A percentile compares a stretch with the other conserved stretches of the same genome.
phyloP scores from a whole-genome alignment of 2,329 filamentous ascomycete species.

The Apiospora malaysiana region DNA sequence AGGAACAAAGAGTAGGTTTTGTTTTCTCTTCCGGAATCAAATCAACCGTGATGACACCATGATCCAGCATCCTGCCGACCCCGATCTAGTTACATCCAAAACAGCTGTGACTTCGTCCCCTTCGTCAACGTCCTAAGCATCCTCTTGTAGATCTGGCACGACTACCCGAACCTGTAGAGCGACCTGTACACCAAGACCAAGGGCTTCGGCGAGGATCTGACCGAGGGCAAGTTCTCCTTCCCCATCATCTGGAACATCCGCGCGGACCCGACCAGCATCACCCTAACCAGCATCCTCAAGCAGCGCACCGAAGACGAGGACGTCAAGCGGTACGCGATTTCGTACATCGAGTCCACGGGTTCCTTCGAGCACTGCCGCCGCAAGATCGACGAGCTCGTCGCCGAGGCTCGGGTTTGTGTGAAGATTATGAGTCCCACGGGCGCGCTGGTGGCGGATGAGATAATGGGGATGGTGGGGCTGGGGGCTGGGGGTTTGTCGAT shows the following conservation, averaged over 20 bases:
- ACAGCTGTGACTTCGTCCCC: slow-evolving; percentile 74
- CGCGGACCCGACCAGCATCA: slow-evolving; percentile 72
- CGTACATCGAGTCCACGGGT: slow-evolving; percentile 87
- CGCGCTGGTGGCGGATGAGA: slow-evolving; percentile 2
- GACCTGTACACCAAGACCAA: slow-evolving; percentile 83
- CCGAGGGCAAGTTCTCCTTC: slow-evolving; percentile 96
- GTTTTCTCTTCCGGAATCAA: too few species aligned
- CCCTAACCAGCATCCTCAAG: slow-evolving; percentile 90
- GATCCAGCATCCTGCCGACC: too few species aligned
- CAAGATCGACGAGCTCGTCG: slow-evolving; percentile 1
- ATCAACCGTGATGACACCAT: too few species aligned
- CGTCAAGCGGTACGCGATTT: slow-evolving; percentile 88
- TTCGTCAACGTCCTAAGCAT: slow-evolving; percentile 88
- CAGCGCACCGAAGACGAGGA: slow-evolving; percentile 86
- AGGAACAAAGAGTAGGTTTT: neutral
- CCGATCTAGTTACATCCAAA: too few species aligned
- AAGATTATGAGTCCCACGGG: neutral
- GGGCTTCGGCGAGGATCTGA: slow-evolving; percentile 92
- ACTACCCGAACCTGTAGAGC: slow-evolving; percentile 86
- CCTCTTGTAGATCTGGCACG: slow-evolving; percentile 89
- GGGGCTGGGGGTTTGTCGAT: neutral
- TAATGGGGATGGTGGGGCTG: slow-evolving; percentile 10
- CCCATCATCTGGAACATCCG: slow-evolving; percentile 94
- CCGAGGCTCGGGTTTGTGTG: neutral
- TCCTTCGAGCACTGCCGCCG: slow-evolving; percentile 62